These are phyloP conservation scores for Parmelia sp. DNA, from an alignment of 495 filamentous ascomycete genomes.

Conservation along the genomic window DNA sequence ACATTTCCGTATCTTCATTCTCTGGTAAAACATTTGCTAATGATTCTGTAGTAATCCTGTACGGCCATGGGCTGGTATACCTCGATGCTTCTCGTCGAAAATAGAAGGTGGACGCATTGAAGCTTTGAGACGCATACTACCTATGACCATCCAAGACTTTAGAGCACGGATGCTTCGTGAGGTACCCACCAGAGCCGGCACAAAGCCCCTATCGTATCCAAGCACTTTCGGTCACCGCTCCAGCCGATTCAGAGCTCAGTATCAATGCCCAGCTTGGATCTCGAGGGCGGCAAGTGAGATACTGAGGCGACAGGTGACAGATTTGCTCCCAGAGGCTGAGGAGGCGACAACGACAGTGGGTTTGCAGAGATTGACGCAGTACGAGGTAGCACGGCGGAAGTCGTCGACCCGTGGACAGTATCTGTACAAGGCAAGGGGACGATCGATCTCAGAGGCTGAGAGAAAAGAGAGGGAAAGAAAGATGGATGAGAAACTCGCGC, in stretches of 20 bases:
- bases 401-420: not conserved
- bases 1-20: not conserved
- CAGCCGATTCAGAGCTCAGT: conserved; percentile 6
- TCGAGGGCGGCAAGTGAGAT: not conserved
- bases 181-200: not conserved
- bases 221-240: conserved; percentile 14
- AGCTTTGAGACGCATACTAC: conserved; percentile 4
- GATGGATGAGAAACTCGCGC: not conserved
- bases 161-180: conserved; percentile 12
- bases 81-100: conserved; percentile 13
- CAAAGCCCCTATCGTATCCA: conserved; percentile 4
- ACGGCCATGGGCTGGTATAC: conserved; percentile 11
- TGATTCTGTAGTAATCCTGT: conserved; percentile 7
- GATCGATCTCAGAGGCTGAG: not conserved
- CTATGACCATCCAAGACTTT: conserved; percentile 15
- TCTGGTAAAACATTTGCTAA: not conserved
- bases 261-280: not conserved
- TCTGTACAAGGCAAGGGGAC: conserved; percentile 4
- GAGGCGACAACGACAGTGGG: not conserved
- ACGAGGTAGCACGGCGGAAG: conserved; percentile 5
- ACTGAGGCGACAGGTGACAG: not conserved
- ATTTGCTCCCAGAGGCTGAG: not conserved
- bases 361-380: not conserved
- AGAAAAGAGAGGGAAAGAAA: not conserved
- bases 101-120: conserved; percentile 18